Evolutionary conservation across 148 eudicot species (phyloP), one percentile per base, ranked within the genome.

Genomic region (Pharnaceum exiguum): DNA sequence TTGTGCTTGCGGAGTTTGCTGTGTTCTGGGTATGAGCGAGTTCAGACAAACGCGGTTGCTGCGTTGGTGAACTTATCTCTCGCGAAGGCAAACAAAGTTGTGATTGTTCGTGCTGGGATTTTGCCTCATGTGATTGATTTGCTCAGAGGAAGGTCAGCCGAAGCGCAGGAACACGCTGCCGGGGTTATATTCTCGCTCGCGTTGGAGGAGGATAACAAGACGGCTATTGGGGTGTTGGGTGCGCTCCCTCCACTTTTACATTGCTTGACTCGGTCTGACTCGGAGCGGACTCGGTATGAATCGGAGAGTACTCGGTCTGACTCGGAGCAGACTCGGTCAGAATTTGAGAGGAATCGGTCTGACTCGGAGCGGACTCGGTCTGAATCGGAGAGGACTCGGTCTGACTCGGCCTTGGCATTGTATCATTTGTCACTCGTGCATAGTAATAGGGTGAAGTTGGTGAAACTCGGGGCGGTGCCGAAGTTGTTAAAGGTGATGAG

Each of bases 221-320:
- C 80, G 0, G 95, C 95, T 4, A 80, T 90, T 12, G 97, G 97
- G 0, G 95, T 90, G 0, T 50, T 90, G 18, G 97, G 97, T 12
- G 97, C 85, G 29, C 26, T 90, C 33, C 84, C 76, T 65, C 95
- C 97, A 19, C 51, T 90, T 63, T 16, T 90, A 46, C 85, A 84
- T 62, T 66, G 85, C 37, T 65, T 90, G 46, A 68, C 32, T n/a
- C 35, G 93, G 69, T 82, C 89, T 0, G 93, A 85, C 6, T 80
- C 85, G 24, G 84, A 77, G 60, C 77, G 87, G 5, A 77, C 82
- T 22, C 79, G 87, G 57, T 35, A n/a, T n/a, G n/a, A n/a, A 68
- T 72, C 8, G 72, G 81, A 45, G 67, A n/a, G n/a, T n/a, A 68
- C 32, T n/a, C 35, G 93, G 69, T 82, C 89, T 0, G 93, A 85